Conservation (phyloP, 768 basidiomycete genomes). For the Lentinula aciculospora region DNA sequence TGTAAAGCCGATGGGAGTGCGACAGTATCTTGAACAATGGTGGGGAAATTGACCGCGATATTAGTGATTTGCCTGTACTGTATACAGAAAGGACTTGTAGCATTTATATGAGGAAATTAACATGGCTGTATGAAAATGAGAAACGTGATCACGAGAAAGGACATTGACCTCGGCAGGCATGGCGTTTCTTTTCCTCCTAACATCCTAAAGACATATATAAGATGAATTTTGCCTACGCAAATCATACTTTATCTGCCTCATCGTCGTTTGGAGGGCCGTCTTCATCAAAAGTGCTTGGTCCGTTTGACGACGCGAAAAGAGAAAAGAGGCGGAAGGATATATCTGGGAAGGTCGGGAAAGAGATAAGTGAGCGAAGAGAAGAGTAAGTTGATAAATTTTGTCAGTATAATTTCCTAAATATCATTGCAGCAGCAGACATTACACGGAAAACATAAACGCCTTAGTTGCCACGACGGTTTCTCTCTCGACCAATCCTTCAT, state of each 20-base stretch:
- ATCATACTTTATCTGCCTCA: not conserved
- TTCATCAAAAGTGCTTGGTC: not conserved
- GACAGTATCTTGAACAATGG: not conserved
- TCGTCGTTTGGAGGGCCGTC: not conserved
- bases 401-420: not conserved
- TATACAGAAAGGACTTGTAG: no score
- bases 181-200: not conserved
- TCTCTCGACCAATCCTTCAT: constrained; percentile 65
- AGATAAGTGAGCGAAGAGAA: constrained; percentile 68
- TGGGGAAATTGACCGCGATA: not conserved
- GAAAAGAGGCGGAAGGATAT: constrained; percentile 68
- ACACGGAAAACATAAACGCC: constrained; percentile 54
- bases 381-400: constrained; percentile 43
- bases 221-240: not conserved
- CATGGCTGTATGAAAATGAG: no score
- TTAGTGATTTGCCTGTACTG: not conserved
- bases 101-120: no score
- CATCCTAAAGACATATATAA: not conserved
- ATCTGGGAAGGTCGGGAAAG: constrained; percentile 65
- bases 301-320: constrained; percentile 41
- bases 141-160: no score
- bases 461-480: constrained; percentile 56
- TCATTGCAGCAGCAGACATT: constrained; percentile 48
- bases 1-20: constrained; percentile 1
- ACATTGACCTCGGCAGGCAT: not conserved